phyloP scores from a whole-genome alignment of 768 basidiomycete genomes.

The Terana coerulea region DNA sequence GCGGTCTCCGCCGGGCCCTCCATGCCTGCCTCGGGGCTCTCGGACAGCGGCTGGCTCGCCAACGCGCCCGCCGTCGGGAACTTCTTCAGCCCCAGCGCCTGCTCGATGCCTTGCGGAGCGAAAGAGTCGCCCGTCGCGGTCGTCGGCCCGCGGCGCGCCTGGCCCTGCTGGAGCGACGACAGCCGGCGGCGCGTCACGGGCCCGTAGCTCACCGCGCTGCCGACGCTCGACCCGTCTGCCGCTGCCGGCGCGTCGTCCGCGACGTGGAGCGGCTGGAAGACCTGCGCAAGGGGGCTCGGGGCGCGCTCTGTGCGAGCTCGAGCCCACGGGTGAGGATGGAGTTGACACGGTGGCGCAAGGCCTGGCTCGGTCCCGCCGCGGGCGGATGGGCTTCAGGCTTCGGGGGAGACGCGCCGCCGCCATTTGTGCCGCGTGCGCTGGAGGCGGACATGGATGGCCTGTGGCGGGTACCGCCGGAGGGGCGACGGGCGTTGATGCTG shows the following conservation, averaged over 20 bases:
- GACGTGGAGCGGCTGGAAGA: slow-evolving; percentile 56
- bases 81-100: slow-evolving; percentile 9
- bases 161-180: slow-evolving; percentile 23
- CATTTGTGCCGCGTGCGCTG: neutral
- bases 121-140: slow-evolving; percentile 6
- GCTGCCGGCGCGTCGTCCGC: slow-evolving; percentile 7
- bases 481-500: slow-evolving; percentile 25
- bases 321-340: slow-evolving; percentile 39
- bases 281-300: slow-evolving; percentile 69
- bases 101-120: slow-evolving; percentile 1
- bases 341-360: slow-evolving; percentile 37
- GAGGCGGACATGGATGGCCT: slow-evolving; percentile 4
- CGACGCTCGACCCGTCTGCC: slow-evolving; percentile 19
- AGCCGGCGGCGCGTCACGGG: slow-evolving; percentile 37
- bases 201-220: slow-evolving; percentile 31
- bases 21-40: slow-evolving; percentile 24
- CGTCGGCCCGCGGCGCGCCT: slow-evolving; percentile 19
- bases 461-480: slow-evolving; percentile 23
- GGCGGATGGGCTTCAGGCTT: slow-evolving; percentile 13
- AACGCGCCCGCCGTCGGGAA: slow-evolving; percentile 17
- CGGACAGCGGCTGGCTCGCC: slow-evolving; percentile 19
- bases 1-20: slow-evolving; percentile 22
- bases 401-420: slow-evolving; percentile 4
- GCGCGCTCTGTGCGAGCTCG: slow-evolving; percentile 35
- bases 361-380: slow-evolving; percentile 13